Base-by-base conservation (phyloP, 129 eudicot species). In the Pulicaria dysenterica region DNA sequence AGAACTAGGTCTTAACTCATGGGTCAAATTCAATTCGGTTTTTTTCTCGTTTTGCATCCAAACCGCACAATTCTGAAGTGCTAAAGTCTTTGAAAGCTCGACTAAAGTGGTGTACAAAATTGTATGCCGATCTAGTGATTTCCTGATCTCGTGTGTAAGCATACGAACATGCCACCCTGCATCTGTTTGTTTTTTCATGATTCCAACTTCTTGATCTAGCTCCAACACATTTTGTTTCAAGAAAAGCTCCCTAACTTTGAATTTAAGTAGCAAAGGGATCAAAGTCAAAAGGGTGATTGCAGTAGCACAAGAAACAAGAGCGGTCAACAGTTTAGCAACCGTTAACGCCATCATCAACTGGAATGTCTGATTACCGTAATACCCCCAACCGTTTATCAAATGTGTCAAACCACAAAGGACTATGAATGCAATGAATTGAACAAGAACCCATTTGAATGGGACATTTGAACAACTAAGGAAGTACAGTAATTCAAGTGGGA, bases 371-470 rank as follows among this genome's bases (percentile, higher is more conserved):
- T 83, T 86, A 46, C 92, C 95, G 42, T 91, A 83, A 62, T 88
- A 91, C 6, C 95, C 90, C 97, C 97, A 91, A 8, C 85, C 92
- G 46, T 84, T 88, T 14, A 91, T 90, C 73, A 91, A 84, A 84
- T 91, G 97, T 6, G 97, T 91, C 80, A 88, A 49, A 37, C 97
- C 97, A 36, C 97, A 88, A 7, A 88, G 91, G 45, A 88, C 96
- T 6, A 91, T 91, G 82, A 91, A 91, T 3, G 83, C 72, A 31
- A 91, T 80, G 73, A 91, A 91, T 67, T 88, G 87, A 67, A 88
- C 78, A 11, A 91, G 78, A 13, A 91, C 97, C 97, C 97, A 91
- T 85, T 89, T 91, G 79, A 91, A 91, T 2, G 96, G 97, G 11
- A 91, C 75, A 16, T 82, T 82, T 9, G 95, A 91, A 70, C 88